Evolutionary conservation across 2,329 filamentous ascomycete genomes (phyloP).

Genomic region (Beauveria varroae): DNA sequence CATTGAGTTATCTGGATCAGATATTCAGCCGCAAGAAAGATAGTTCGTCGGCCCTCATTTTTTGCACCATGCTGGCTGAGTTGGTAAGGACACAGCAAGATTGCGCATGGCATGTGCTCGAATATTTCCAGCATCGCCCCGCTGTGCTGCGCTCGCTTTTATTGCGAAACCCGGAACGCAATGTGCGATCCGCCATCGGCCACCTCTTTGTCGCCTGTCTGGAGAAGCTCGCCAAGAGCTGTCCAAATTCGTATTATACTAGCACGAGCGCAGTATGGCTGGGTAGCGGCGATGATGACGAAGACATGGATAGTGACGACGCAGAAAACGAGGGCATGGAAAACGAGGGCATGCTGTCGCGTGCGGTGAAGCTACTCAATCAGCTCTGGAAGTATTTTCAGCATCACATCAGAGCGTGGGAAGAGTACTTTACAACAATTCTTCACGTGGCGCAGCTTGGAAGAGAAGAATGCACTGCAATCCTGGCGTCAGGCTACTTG

Average conservation of each 20-base stretch:
- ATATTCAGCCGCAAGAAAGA: slow-evolving; percentile 67
- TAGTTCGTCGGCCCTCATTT: slow-evolving; percentile 50
- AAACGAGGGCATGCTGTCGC: slow-evolving; percentile 24
- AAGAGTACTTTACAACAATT: slow-evolving; percentile 68
- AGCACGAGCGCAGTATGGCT: not conserved
- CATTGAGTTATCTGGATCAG: slow-evolving; percentile 64
- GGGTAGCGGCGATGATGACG: slow-evolving; percentile 5
- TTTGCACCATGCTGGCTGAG: slow-evolving; percentile 41
- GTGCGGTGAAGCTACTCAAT: slow-evolving; percentile 41
- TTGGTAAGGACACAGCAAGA: slow-evolving; percentile 42
- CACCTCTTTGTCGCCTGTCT: slow-evolving; percentile 47
- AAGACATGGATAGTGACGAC: not conserved
- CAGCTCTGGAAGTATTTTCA: slow-evolving; percentile 58
- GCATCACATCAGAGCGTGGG: slow-evolving; percentile 58
- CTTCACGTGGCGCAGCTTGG: slow-evolving; percentile 58
- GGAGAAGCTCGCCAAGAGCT: slow-evolving; percentile 39
- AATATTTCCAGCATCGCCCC: slow-evolving; percentile 51
- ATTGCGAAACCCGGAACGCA: slow-evolving; percentile 49
- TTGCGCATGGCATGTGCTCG: slow-evolving; percentile 52
- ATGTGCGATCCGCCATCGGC: slow-evolving; percentile 46
- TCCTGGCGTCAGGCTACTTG: slow-evolving; percentile 57
- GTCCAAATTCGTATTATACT: slow-evolving; percentile 39
- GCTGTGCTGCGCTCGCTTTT: slow-evolving; percentile 58
- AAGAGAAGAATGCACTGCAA: slow-evolving; percentile 44
- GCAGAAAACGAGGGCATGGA: slow-evolving; percentile 16